Conservation (phyloP, 495 filamentous ascomycete genomes). For the Neurospora sp. region DNA sequence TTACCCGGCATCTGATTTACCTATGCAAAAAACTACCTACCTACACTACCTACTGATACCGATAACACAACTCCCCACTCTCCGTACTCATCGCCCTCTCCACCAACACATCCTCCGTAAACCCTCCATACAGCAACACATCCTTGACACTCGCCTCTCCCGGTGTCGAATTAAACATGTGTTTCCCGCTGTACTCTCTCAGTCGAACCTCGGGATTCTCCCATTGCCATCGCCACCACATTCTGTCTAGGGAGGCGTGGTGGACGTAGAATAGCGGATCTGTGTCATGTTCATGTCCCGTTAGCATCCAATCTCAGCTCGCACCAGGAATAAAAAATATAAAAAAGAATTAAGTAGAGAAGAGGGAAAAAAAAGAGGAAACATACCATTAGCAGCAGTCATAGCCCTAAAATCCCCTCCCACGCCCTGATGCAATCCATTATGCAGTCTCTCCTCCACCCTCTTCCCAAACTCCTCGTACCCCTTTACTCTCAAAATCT, state of each 20-base stretch:
- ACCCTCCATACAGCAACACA: slow-evolving; percentile 1
- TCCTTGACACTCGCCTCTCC: background rate
- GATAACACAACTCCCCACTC: background rate
- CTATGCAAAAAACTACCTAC: background rate
- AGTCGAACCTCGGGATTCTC: background rate
- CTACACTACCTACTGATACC: background rate
- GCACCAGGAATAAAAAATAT: no score
- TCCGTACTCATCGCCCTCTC: background rate
- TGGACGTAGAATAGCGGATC: slow-evolving; percentile 4
- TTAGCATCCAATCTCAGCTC: no score
- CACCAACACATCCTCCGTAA: background rate
- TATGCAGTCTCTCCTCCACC: background rate
- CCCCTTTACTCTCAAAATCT: background rate
- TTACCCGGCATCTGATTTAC: background rate
- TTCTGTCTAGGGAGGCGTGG: slow-evolving; percentile 1
- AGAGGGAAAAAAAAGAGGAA: background rate
- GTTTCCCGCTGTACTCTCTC: background rate
- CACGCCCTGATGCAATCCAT: background rate
- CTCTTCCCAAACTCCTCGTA: background rate
- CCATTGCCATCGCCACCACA: slow-evolving; percentile 2
- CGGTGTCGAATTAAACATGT: slow-evolving; percentile 1
- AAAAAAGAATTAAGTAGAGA: background rate
- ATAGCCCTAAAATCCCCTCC: slow-evolving; percentile 2
- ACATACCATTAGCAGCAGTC: slow-evolving; percentile 2
- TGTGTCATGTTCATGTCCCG: background rate